Conservation (phyloP, 257 asterid species). For the Penstemon barbatus region DNA sequence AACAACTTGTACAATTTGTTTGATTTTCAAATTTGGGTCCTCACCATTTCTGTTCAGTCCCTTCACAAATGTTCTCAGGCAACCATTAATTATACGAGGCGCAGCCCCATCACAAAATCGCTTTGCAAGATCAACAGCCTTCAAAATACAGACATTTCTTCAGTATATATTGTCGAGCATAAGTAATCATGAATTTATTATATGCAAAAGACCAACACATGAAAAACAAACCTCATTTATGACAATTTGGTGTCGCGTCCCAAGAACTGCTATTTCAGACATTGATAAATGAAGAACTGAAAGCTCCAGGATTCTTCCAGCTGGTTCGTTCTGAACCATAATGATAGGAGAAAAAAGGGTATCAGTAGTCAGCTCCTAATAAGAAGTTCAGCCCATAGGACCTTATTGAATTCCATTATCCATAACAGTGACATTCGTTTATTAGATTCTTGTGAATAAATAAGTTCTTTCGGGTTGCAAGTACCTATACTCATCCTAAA, state of each 20-base stretch:
- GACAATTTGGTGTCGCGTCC: conserved; percentile 85
- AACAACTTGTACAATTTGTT: conserved; percentile 31
- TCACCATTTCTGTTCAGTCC: conserved; percentile 33
- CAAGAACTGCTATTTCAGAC: conserved; percentile 80
- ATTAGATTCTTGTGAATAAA: background rate
- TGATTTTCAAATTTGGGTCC: conserved; percentile 21
- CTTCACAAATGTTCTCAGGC: conserved; percentile 65
- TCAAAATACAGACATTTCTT: conserved; percentile 7
- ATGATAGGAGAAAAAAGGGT: background rate
- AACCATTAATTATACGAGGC: conserved; percentile 84
- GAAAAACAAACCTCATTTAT: conserved; percentile 68
- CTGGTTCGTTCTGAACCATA: conserved; percentile 63
- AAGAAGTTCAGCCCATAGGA: too few species aligned
- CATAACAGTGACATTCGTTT: too few species aligned
- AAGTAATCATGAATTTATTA: too few species aligned
- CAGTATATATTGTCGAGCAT: too few species aligned
- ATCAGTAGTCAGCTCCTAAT: conserved; percentile 1
- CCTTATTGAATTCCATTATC: too few species aligned
- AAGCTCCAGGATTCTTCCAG: conserved; percentile 78
- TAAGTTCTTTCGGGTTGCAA: conserved; percentile 1
- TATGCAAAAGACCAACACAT: background rate
- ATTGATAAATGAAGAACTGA: conserved; percentile 83
- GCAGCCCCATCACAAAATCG: conserved; percentile 94
- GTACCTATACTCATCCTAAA: background rate
- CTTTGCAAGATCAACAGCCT: conserved; percentile 96